Conservation (phyloP, 352 stramenopile species). For the Phytophthora constricta region DNA sequence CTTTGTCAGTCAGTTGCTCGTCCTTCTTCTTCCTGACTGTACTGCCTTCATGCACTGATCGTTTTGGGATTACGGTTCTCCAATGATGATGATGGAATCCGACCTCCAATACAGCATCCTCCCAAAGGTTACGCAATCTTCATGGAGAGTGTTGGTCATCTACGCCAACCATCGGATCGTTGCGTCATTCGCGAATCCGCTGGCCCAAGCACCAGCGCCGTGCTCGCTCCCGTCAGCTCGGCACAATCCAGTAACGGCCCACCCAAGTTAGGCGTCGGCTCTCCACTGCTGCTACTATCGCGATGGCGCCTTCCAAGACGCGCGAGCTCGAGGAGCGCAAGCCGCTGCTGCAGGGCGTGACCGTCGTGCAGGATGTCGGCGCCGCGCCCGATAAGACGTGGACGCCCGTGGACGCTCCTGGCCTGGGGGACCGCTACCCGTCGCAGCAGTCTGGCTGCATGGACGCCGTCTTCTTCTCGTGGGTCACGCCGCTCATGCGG, state of each 20-base stretch:
- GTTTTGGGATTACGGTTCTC: no score
- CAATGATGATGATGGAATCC: no score
- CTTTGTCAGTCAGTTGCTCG: no score
- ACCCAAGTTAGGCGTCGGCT: no score
- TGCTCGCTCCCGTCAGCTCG: no score
- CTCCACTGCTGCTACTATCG: no score
- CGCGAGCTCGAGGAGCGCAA: conserved; percentile 31
- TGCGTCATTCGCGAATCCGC: not conserved
- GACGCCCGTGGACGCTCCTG: conserved; percentile 32
- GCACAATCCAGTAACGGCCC: conserved; percentile 27
- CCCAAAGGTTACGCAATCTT: no score
- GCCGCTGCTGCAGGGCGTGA: conserved; percentile 37
- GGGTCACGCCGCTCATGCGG: conserved; percentile 89
- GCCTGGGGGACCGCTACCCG: conserved; percentile 69
- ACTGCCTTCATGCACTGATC: no score
- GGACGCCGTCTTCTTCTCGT: conserved; percentile 84
- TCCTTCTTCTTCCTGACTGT: no score
- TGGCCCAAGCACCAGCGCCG: no score
- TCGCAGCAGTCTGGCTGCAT: conserved; percentile 60
- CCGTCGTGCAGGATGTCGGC: conserved; percentile 18
- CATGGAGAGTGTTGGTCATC: no score
- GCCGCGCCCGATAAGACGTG: conserved; percentile 20
- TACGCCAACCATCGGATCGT: not conserved
- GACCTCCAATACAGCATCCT: no score
- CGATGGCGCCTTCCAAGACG: conserved; percentile 27